These are phyloP conservation scores for Tuber calosporum DNA, from an alignment of 495 filamentous ascomycete genomes.

Conservation along the genomic window DNA sequence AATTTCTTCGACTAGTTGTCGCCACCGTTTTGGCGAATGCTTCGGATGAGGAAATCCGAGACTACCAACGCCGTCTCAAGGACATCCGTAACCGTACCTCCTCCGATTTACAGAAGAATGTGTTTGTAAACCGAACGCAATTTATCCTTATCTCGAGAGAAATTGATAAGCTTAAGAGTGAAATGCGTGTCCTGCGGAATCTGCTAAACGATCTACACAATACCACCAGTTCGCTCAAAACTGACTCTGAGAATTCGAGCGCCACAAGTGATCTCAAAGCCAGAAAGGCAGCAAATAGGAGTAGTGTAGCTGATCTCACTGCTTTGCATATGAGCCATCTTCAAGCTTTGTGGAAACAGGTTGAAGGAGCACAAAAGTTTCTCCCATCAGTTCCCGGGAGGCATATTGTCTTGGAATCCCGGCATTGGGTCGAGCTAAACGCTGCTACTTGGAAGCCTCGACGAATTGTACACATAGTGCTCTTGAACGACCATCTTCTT, in stretches of 20 bases:
- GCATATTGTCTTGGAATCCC: conserved; percentile 83
- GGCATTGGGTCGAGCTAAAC: conserved; percentile 90
- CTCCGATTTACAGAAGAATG: conserved; percentile 85
- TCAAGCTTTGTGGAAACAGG: conserved; percentile 80
- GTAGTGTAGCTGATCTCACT: conserved; percentile 88
- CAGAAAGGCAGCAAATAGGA: conserved; percentile 62
- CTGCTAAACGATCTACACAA: conserved; percentile 74
- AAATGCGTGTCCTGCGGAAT: conserved; percentile 83
- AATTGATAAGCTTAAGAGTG: conserved; percentile 90
- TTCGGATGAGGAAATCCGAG: conserved; percentile 84
- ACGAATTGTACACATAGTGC: conserved; percentile 74
- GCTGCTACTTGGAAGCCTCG: conserved; percentile 91
- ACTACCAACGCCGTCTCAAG: conserved; percentile 67
- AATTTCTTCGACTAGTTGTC: conserved; percentile 53
- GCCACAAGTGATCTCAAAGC: conserved; percentile 43
- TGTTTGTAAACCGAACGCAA: conserved; percentile 94
- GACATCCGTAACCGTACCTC: conserved; percentile 77
- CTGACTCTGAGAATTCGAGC: conserved; percentile 44
- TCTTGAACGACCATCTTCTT: conserved; percentile 91
- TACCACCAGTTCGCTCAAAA: conserved; percentile 40
- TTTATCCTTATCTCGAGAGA: conserved; percentile 99
- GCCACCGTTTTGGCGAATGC: conserved; percentile 75
- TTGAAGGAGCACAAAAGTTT: conserved; percentile 95
- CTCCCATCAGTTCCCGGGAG: conserved; percentile 83
- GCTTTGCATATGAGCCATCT: conserved; percentile 90